A percentile compares a stretch with the other conserved stretches of the same genome.
Evolutionary conservation across 345 rosid species (phyloP).

Genomic region (Camelina laxa): DNA sequence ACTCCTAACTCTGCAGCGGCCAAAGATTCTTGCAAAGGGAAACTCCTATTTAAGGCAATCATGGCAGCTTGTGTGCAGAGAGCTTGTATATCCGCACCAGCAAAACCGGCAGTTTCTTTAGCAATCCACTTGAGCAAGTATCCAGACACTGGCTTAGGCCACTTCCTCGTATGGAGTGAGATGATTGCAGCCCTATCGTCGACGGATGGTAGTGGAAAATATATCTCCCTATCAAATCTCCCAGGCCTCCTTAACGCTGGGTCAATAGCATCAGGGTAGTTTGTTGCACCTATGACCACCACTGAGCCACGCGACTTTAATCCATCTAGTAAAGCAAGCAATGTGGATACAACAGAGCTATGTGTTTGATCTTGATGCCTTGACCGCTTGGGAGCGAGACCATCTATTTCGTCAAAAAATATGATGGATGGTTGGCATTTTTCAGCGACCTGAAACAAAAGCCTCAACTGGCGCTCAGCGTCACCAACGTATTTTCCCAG

Average conservation of each 20-base stretch:
- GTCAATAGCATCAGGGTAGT: conserved; percentile 98
- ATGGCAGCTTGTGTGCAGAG: conserved; percentile 96
- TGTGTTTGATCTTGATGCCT: conserved; percentile 99
- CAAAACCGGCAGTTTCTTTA: conserved; percentile 82
- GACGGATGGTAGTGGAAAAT: conserved; percentile 89
- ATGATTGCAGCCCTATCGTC: conserved; percentile 91
- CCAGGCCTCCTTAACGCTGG: conserved; percentile 99
- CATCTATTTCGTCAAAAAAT: conserved; percentile 99
- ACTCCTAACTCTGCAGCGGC: conserved; percentile 68
- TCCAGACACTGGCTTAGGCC: conserved; percentile 95
- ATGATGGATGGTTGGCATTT: conserved; percentile 94
- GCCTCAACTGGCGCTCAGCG: conserved; percentile 98
- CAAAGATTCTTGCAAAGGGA: conserved; percentile 83
- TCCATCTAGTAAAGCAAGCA: conserved; percentile 95
- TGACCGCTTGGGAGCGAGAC: conserved; percentile 88
- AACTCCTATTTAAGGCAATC: conserved; percentile 87
- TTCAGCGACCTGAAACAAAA: conserved; percentile 99
- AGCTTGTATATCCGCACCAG: conserved; percentile 98
- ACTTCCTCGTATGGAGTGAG: conserved; percentile 81
- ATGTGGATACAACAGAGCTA: conserved; percentile 96
- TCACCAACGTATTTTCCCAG: conserved; percentile 99
- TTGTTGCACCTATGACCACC: conserved; percentile 98
- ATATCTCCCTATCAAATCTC: conserved; percentile 93
- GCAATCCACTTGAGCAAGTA: conserved; percentile 87
- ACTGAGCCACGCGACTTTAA: conserved; percentile 97